phyloP scores from a whole-genome alignment of 805 yeast genomes.

The Yarrowia deformans region DNA sequence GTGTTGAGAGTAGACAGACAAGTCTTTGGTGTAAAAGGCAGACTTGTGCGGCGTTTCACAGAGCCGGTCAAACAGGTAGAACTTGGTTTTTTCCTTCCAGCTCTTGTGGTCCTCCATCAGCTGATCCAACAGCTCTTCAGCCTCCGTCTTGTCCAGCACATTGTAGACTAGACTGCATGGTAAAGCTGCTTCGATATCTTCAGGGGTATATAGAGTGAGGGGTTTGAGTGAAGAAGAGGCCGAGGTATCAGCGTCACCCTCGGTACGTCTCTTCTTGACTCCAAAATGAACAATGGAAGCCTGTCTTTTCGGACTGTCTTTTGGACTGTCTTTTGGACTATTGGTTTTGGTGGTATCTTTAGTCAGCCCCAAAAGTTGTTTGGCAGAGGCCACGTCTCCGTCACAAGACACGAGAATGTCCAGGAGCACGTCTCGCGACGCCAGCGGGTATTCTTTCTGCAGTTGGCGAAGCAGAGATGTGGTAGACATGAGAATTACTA shows the following conservation, averaged over 20 bases:
- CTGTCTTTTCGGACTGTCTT: conserved; percentile 1
- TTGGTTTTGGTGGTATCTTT: neutral
- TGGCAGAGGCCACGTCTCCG: conserved; percentile 53
- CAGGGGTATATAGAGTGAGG: conserved; percentile 55
- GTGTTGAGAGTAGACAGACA: conserved; percentile 42
- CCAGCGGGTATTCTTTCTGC: conserved; percentile 54
- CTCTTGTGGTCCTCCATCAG: conserved; percentile 54
- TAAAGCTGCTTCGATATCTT: conserved; percentile 58
- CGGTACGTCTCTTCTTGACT: neutral
- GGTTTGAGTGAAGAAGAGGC: neutral
- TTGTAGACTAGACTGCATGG: conserved; percentile 61
- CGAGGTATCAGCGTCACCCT: neutral
- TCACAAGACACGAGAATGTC: conserved; percentile 63
- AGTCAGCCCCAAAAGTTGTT: neutral
- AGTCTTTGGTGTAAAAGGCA: conserved; percentile 51
- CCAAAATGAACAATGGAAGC: conserved; percentile 6
- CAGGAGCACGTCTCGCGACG: conserved; percentile 53
- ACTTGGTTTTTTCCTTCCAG: conserved; percentile 55
- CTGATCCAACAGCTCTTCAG: conserved; percentile 56
- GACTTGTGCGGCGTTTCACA: conserved; percentile 67
- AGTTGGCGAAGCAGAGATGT: conserved; percentile 49
- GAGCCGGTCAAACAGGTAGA: conserved; percentile 67
- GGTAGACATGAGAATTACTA: conserved; percentile 5
- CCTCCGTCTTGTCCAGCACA: conserved; percentile 60
- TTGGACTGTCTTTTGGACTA: neutral